These are phyloP conservation scores for Populus hybrid DNA, from an alignment of 441 rosid genomes.

Conservation along the genomic window DNA sequence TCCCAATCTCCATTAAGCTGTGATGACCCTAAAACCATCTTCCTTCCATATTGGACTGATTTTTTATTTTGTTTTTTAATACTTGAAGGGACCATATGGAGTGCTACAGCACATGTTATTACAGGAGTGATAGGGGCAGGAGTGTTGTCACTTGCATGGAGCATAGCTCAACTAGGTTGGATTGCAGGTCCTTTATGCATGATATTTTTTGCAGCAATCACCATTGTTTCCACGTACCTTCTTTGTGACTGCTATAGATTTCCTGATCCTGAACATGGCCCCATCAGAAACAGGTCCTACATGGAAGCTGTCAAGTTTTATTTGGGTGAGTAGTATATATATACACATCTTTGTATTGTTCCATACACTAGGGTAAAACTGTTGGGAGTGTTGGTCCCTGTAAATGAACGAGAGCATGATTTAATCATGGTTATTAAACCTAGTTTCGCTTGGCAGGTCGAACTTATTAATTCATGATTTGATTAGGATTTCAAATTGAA, in stretches of 20 bases:
- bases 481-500: too few relatives aligned
- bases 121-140: neutral
- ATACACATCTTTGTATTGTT: neutral
- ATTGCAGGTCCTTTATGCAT: constrained; percentile 11
- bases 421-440: neutral
- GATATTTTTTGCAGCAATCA: constrained; percentile 20
- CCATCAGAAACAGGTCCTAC: neutral
- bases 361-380: neutral
- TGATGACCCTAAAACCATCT: neutral
- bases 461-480: too few relatives aligned
- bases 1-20: neutral
- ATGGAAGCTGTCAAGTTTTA: neutral
- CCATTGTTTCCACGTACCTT: constrained; percentile 18
- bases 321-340: neutral
- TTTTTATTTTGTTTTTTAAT: neutral
- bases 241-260: neutral
- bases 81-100: neutral
- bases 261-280: neutral
- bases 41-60: too few relatives aligned
- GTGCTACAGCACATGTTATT: neutral
- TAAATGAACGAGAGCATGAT: neutral
- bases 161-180: neutral
- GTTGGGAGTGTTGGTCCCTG: neutral
- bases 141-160: neutral
- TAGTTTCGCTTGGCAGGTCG: too few relatives aligned